Percentiles rank a stretch among this genome's conserved stretches.
These are phyloP conservation scores for Mycogone perniciosa DNA, from an alignment of 2,329 filamentous ascomycete genomes.

Conservation along the genomic window DNA sequence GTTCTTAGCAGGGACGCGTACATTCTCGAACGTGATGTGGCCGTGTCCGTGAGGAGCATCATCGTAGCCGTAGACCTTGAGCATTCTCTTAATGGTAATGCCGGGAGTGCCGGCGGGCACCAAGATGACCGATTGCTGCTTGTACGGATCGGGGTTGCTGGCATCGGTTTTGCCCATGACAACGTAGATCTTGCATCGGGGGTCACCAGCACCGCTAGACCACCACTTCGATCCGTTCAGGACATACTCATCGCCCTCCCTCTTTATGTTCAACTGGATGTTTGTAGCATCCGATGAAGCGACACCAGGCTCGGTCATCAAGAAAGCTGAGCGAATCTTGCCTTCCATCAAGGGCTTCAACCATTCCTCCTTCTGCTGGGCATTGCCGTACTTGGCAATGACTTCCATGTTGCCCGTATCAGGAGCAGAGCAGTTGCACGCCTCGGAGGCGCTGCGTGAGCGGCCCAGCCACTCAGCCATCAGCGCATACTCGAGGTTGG, in stretches of 20 bases:
- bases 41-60: conserved; percentile 98
- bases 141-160: conserved; percentile 68
- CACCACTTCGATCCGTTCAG: conserved; percentile 99
- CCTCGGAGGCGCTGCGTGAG: conserved; percentile 75
- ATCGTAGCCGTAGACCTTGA: conserved; percentile 91
- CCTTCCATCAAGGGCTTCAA: conserved; percentile 74
- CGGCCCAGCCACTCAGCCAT: conserved; percentile 96
- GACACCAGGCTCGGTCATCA: conserved; percentile 89
- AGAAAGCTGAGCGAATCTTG: conserved; percentile 79
- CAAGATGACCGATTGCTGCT: conserved; percentile 87
- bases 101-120: conserved; percentile 77
- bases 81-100: conserved; percentile 89
- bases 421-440: conserved; percentile 83
- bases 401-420: conserved; percentile 97
- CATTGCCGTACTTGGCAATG: conserved; percentile 82
- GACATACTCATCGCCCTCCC: conserved; percentile 82
- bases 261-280: conserved; percentile 75
- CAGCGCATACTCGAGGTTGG: conserved; percentile 91
- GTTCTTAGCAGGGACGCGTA: conserved; percentile 76
- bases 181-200: conserved; percentile 85
- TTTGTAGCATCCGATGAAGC: conserved; percentile 91
- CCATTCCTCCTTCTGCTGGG: conserved; percentile 79
- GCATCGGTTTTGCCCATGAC: conserved; percentile 93
- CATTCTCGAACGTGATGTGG: conserved; percentile 82
- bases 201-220: conserved; percentile 92